These are phyloP conservation scores for Botrytis porri DNA, from an alignment of 2,329 filamentous ascomycete species.

Conservation along the genomic window DNA sequence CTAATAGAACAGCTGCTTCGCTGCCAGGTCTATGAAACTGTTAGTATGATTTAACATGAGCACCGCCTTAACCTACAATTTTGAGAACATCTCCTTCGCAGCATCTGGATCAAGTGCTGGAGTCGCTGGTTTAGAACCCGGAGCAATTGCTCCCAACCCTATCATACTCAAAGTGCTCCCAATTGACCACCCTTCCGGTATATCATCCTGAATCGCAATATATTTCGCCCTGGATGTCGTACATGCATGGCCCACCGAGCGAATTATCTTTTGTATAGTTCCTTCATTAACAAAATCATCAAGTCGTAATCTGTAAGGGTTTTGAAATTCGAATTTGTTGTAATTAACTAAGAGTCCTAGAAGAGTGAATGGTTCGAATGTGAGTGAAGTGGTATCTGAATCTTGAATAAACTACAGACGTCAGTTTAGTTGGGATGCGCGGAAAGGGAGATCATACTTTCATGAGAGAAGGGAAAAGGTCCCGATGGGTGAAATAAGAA, in stretches of 20 bases:
- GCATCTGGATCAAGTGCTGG: constrained; percentile 71
- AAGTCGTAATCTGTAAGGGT: constrained; percentile 87
- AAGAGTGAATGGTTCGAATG: constrained; percentile 74
- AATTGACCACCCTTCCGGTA: constrained; percentile 86
- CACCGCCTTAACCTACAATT: constrained; percentile 57
- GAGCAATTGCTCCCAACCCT: constrained; percentile 73
- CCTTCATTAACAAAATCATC: constrained; percentile 94
- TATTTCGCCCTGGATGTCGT: constrained; percentile 68
- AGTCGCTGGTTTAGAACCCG: constrained; percentile 62
- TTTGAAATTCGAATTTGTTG: constrained; percentile 99
- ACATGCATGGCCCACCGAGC: constrained; percentile 72
- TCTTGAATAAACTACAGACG: constrained; percentile 72
- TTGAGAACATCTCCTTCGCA: constrained; percentile 75
- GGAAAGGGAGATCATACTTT: constrained; percentile 58
- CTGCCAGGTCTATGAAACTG: constrained; percentile 62
- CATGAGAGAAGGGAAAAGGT: constrained; percentile 91
- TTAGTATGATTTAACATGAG: constrained; percentile 24
- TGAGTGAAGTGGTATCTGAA: constrained; percentile 59
- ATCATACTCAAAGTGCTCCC: constrained; percentile 79
- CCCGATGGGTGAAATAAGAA: constrained; percentile 91
- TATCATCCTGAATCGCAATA: constrained; percentile 81
- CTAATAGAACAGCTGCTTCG: constrained; percentile 75
- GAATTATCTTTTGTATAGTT: constrained; percentile 78
- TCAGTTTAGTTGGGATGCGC: constrained; percentile 18
- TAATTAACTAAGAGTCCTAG: constrained; percentile 91